Conservation (phyloP, 31 red algal genomes). For the Asparagopsis taxiformis region DNA sequence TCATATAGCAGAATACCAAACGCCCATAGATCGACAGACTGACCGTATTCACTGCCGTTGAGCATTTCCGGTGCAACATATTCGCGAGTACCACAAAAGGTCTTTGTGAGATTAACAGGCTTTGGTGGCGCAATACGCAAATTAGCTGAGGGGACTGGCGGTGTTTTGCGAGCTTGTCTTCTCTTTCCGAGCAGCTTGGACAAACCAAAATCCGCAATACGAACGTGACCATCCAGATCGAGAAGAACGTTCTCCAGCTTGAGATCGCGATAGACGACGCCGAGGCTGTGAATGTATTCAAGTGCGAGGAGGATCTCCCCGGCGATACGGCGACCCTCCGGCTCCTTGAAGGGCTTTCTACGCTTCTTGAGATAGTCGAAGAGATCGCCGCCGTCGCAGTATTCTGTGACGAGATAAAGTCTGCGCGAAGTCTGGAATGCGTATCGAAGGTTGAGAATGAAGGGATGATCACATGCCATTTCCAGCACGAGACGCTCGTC, state of each 20-base stretch:
- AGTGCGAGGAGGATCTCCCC: conserved; percentile 87
- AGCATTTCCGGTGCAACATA: conserved; percentile 92
- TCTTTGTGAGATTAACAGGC: conserved; percentile 58
- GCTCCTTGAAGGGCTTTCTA: conserved; percentile 76
- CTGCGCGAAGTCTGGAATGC: conserved; percentile 82
- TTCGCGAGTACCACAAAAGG: conserved; percentile 86
- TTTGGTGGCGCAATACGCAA: conserved; percentile 19
- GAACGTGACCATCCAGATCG: conserved; percentile 63
- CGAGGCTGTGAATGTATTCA: conserved; percentile 86
- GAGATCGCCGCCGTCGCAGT: conserved; percentile 85
- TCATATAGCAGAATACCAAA: conserved; percentile 92
- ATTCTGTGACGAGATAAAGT: conserved; percentile 86
- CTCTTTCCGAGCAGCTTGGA: conserved; percentile 73
- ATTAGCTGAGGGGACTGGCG: conserved; percentile 31
- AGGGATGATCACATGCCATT: conserved; percentile 86
- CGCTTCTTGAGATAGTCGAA: conserved; percentile 77
- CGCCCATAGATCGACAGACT: conserved; percentile 84
- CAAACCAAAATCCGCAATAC: conserved; percentile 80
- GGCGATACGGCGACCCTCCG: conserved; percentile 58
- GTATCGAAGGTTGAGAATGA: conserved; percentile 81
- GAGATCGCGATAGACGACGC: conserved; percentile 80
- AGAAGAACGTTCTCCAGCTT: conserved; percentile 86
- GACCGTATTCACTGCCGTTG: conserved; percentile 62
- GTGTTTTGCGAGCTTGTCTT: conserved; percentile 42
- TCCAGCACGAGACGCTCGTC: conserved; percentile 89